A percentile compares a stretch with the other conserved stretches of the same genome.
Evolutionary conservation across 129 eudicot genomes (phyloP).

Genomic region (Helianthus tuberosus): DNA sequence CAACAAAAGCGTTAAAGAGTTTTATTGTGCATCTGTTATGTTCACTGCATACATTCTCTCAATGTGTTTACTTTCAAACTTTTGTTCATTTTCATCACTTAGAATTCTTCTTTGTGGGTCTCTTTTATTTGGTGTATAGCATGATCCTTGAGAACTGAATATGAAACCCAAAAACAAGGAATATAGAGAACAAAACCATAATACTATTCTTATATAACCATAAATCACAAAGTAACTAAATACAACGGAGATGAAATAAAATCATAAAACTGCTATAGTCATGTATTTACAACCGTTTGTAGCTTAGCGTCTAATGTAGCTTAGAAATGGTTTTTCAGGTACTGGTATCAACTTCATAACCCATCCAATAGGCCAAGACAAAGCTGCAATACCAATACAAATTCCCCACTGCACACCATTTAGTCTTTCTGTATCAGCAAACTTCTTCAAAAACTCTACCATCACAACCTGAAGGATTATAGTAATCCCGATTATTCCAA

Average conservation of each 20-base stretch:
- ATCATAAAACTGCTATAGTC: not conserved
- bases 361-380: slow-evolving; percentile 86
- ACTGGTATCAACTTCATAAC: slow-evolving; percentile 76
- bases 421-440: slow-evolving; percentile 73
- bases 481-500: slow-evolving; percentile 75
- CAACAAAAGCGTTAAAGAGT: no score
- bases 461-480: slow-evolving; percentile 75
- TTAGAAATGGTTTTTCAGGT: slow-evolving; percentile 55
- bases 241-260: not conserved
- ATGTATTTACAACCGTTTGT: not conserved
- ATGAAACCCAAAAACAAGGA: not conserved
- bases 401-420: slow-evolving; percentile 70
- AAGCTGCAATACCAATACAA: slow-evolving; percentile 63
- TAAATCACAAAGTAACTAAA: not conserved
- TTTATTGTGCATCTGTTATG: no score
- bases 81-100: not conserved
- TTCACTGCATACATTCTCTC: no score
- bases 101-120: not conserved
- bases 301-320: slow-evolving; percentile 33
- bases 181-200: not conserved
- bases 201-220: not conserved
- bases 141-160: not conserved
- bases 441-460: slow-evolving; percentile 80
- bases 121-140: not conserved
- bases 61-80: no score